These are phyloP conservation scores for Tympanopsis confertula DNA, from an alignment of 2,329 filamentous ascomycete genomes.

Conservation along the genomic window DNA sequence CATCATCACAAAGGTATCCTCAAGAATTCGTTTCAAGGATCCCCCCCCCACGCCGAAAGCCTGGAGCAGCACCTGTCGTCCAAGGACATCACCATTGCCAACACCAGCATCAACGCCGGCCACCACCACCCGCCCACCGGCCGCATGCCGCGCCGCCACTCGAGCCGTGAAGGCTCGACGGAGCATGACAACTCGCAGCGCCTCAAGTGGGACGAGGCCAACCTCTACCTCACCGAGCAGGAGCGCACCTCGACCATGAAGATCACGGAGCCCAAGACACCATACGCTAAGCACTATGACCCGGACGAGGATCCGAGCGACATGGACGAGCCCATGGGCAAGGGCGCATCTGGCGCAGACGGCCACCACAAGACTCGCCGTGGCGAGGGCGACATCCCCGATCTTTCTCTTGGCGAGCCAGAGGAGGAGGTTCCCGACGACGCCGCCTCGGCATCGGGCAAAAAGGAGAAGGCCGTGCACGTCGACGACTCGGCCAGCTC, in stretches of 20 bases:
- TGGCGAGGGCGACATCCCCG: conserved; percentile 68
- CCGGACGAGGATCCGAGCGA: conserved; percentile 70
- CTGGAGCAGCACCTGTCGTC: conserved; percentile 46
- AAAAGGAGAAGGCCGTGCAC: conserved; percentile 61
- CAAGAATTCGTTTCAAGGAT: conserved; percentile 69
- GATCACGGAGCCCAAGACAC: conserved; percentile 96
- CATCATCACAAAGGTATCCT: too few species aligned
- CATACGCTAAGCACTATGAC: conserved; percentile 86
- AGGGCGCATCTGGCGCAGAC: conserved; percentile 30
- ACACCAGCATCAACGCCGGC: conserved; percentile 88
- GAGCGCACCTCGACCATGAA: conserved; percentile 96
- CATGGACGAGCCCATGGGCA: conserved; percentile 46
- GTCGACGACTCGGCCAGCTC: conserved; percentile 56
- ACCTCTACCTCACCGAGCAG: conserved; percentile 92
- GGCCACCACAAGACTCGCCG: conserved; percentile 7
- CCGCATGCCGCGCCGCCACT: conserved; percentile 62
- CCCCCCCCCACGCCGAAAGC: conserved; percentile 40
- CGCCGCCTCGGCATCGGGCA: conserved; percentile 29
- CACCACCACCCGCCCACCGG: conserved; percentile 73
- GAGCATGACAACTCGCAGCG: conserved; percentile 57
- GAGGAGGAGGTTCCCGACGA: conserved; percentile 53
- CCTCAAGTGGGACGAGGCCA: conserved; percentile 97
- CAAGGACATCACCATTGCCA: conserved; percentile 84
- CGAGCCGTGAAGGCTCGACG: too few species aligned
- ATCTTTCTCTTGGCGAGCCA: conserved; percentile 81